Percentiles rank a stretch among this genome's conserved stretches.
phyloP scores from a whole-genome alignment of 108 stramenopile genomes.

The Stephanodiscus triporus region DNA sequence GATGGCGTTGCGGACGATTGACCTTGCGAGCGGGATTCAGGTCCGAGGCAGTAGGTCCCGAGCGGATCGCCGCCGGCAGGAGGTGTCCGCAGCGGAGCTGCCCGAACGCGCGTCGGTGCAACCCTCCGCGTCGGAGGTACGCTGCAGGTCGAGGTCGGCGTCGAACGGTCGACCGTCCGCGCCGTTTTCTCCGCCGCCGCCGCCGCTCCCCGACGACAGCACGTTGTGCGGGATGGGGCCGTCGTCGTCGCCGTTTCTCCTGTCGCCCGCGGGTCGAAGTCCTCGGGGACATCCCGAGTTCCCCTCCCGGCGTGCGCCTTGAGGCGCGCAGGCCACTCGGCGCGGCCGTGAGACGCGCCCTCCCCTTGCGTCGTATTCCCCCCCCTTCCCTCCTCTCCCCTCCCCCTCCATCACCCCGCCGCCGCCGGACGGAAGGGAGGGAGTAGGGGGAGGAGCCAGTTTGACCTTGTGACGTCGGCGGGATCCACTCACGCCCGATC shows the following conservation, averaged over 20 bases:
- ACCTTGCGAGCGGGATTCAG: constrained; percentile 73
- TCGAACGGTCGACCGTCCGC: constrained; percentile 15
- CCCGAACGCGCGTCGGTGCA: constrained; percentile 46
- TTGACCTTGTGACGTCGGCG: constrained; percentile 27
- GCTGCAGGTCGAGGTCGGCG: constrained; percentile 56
- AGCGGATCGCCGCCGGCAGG: too few relatives aligned
- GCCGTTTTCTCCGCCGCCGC: constrained; percentile 6
- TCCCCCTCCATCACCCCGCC: constrained; percentile 45
- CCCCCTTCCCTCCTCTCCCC: constrained; percentile 45
- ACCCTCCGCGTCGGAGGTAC: constrained; percentile 22
- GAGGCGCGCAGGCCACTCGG: constrained; percentile 68
- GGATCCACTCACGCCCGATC: constrained; percentile 68
- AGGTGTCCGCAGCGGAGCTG: too few relatives aligned
- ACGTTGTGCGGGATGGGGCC: constrained; percentile 51
- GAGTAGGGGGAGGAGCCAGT: too few relatives aligned
- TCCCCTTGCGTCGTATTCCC: constrained; percentile 22
- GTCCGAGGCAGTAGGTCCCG: constrained; percentile 75
- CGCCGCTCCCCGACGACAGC: constrained; percentile 22
- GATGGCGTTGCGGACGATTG: constrained; percentile 74
- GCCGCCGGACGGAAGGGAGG: background rate
- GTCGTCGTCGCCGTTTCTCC: background rate
- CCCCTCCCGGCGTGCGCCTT: constrained; percentile 55
- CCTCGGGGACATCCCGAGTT: constrained; percentile 54
- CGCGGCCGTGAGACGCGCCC: constrained; percentile 58
- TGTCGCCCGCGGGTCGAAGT: constrained; percentile 43